Evolutionary conservation across 768 basidiomycete species (phyloP).

Genomic region (Pholiota microspora): DNA sequence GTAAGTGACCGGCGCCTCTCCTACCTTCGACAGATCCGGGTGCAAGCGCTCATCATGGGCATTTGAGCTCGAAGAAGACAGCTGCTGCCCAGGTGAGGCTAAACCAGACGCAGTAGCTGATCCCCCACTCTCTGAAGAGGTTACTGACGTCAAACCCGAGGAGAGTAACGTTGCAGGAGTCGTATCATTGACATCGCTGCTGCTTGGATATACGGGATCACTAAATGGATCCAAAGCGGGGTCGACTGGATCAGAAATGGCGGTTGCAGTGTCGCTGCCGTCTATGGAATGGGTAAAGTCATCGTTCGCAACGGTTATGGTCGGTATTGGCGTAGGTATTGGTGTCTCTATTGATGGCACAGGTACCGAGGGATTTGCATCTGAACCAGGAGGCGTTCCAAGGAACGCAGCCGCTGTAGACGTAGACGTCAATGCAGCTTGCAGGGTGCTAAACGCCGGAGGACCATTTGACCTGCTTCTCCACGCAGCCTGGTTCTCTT

Average conservation of each 20-base stretch:
- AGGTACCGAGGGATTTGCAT: neutral
- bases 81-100: slow-evolving; percentile 38
- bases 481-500: slow-evolving; percentile 30
- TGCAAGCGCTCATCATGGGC: slow-evolving; percentile 24
- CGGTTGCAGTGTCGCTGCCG: neutral
- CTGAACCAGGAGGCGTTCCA: slow-evolving; percentile 17
- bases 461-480: slow-evolving; percentile 34
- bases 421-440: slow-evolving; percentile 41
- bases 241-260: slow-evolving; percentile 4
- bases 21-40: slow-evolving; percentile 9
- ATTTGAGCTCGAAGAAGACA: slow-evolving; percentile 44
- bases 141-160: slow-evolving; percentile 9
- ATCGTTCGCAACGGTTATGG: slow-evolving; percentile 18
- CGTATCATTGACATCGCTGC: neutral
- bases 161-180: neutral
- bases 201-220: neutral
- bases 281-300: neutral
- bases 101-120: slow-evolving; percentile 10
- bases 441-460: slow-evolving; percentile 43
- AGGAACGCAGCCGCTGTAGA: slow-evolving; percentile 46
- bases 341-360: neutral
- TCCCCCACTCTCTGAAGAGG: slow-evolving; percentile 11
- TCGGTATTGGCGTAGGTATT: slow-evolving; percentile 22
- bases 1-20: slow-evolving; percentile 12
- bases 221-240: slow-evolving; percentile 1